phyloP scores from a whole-genome alignment of 2,329 filamentous ascomycete genomes.

The Lecanosticta acicola region DNA sequence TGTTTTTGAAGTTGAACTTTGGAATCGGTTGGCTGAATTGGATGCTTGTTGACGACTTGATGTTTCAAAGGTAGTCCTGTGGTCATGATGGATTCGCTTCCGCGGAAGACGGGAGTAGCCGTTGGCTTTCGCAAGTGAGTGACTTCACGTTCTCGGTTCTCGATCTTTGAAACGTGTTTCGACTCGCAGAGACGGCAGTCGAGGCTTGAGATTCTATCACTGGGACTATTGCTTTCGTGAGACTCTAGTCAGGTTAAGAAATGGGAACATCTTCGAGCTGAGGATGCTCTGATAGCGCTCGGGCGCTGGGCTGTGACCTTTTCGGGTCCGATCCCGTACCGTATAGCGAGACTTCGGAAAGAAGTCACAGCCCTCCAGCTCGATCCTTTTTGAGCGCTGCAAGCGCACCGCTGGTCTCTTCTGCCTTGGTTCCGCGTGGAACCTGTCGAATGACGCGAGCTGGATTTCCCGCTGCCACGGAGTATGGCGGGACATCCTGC shows the following conservation, averaged over 20 bases:
- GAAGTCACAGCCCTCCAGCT: neutral
- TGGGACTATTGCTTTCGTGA: too few species aligned
- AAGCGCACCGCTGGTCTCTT: slow-evolving; percentile 26
- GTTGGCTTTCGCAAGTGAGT: neutral
- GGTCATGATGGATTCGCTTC: neutral
- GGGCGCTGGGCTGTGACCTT: too few species aligned
- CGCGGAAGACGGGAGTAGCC: neutral
- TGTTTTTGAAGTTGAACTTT: too few species aligned
- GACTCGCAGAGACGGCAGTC: too few species aligned
- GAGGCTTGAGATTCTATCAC: too few species aligned
- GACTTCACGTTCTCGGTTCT: neutral
- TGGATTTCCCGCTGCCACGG: slow-evolving; percentile 62
- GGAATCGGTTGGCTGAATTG: neutral
- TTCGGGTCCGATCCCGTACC: neutral
- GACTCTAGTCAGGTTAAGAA: too few species aligned
- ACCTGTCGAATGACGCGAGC: slow-evolving; percentile 49
- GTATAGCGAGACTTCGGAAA: neutral
- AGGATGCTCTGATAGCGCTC: too few species aligned
- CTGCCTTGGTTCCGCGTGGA: slow-evolving; percentile 25
- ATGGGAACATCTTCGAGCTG: too few species aligned
- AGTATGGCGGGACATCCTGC: slow-evolving; percentile 57
- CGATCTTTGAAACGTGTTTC: too few species aligned
- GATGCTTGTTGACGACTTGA: neutral
- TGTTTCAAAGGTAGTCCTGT: neutral
- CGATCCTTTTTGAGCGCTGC: slow-evolving; percentile 5